These are phyloP conservation scores for Plasmodium chabaudi DNA, from an alignment of 169 alveolate species.

Conservation along the genomic window DNA sequence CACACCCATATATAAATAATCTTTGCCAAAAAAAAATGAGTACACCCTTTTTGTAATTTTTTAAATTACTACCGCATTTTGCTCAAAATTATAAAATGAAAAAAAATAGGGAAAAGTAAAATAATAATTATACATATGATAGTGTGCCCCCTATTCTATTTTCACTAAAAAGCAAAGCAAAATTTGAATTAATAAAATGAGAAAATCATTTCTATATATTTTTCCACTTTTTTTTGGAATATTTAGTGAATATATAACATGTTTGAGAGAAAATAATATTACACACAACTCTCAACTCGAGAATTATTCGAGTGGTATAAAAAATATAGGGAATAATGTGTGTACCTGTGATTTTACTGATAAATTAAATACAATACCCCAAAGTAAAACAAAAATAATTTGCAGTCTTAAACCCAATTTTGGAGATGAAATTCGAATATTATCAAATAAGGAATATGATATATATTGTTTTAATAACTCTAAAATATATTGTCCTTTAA, in stretches of 20 bases:
- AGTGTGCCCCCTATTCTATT: neutral
- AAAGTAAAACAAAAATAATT: slow-evolving; percentile 35
- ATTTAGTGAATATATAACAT: neutral
- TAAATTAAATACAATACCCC: slow-evolving; percentile 23
- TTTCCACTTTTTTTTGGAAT: too few species aligned
- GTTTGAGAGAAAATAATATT: neutral
- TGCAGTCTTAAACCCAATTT: slow-evolving; percentile 45
- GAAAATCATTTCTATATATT: too few species aligned
- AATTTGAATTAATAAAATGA: neutral
- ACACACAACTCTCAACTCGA: neutral
- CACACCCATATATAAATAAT: too few species aligned
- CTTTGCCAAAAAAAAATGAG: too few species aligned
- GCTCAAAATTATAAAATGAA: too few species aligned
- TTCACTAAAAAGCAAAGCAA: neutral
- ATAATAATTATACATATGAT: neutral
- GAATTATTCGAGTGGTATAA: neutral
- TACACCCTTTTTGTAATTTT: too few species aligned
- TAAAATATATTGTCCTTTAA: slow-evolving; percentile 47
- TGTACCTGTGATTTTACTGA: slow-evolving; percentile 63
- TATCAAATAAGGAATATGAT: slow-evolving; percentile 66
- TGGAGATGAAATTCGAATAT: slow-evolving; percentile 51
- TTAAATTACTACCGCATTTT: too few species aligned
- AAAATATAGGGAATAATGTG: neutral
- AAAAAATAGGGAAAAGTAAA: too few species aligned
- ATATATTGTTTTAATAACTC: slow-evolving; percentile 40